Evolutionary conservation across 2,329 filamentous ascomycete genomes (phyloP).

Genomic region (Paraconiothyrium brasiliense): DNA sequence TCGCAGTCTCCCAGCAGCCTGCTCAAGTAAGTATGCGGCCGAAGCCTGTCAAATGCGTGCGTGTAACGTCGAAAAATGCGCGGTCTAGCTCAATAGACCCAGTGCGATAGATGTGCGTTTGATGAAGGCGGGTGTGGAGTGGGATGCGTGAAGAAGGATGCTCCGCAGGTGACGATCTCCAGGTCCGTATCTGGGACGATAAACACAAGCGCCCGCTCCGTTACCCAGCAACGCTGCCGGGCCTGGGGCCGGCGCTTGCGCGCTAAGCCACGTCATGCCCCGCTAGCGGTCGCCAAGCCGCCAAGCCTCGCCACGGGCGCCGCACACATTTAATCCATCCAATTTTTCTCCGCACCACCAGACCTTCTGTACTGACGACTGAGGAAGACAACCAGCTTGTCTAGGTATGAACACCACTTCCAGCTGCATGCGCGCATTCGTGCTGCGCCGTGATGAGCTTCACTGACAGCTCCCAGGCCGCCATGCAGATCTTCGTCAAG

Average conservation of each 20-base stretch:
- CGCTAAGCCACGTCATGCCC: background rate
- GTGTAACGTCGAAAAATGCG: constrained; percentile 20
- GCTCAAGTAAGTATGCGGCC: constrained; percentile 49
- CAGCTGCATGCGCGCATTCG: constrained; percentile 7
- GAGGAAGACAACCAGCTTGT: constrained; percentile 68
- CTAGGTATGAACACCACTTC: constrained; percentile 57
- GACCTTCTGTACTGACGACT: constrained; percentile 59
- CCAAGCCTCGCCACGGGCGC: constrained; percentile 9
- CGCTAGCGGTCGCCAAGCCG: constrained; percentile 11
- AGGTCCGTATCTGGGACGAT: constrained; percentile 32
- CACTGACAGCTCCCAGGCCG: constrained; percentile 44
- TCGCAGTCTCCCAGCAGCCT: constrained; percentile 51
- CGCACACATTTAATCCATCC: constrained; percentile 34
- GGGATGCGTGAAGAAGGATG: constrained; percentile 34
- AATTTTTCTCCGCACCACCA: constrained; percentile 25
- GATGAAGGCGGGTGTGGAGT: constrained; percentile 18
- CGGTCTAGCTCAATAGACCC: constrained; percentile 8
- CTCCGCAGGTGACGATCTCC: constrained; percentile 39
- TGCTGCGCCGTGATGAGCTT: background rate
- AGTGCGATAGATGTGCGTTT: constrained; percentile 7
- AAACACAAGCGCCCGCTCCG: constrained; percentile 35
- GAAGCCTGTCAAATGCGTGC: constrained; percentile 35
- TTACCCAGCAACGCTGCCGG: constrained; percentile 42
- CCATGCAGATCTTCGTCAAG: constrained; percentile 65
- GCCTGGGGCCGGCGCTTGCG: constrained; percentile 14